A percentile compares a stretch with the other conserved stretches of the same genome.
Conservation (phyloP, 345 rosid species). For the Clarkia xantiana region DNA sequence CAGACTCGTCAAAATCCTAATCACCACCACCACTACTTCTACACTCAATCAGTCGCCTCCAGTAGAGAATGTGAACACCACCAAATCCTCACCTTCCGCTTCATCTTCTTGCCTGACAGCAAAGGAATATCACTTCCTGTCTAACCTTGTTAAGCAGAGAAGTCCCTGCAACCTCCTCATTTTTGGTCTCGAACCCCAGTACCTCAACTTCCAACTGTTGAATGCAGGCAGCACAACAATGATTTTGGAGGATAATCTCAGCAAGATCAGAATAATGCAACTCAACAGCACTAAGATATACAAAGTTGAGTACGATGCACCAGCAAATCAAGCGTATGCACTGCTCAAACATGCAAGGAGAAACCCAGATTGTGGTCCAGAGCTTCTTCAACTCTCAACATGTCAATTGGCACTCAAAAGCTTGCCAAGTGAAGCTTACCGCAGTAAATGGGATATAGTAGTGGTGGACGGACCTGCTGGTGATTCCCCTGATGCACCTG, state of each 20-base stretch:
- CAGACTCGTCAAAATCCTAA: conserved; percentile 41
- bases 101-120: conserved; percentile 24
- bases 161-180: conserved; percentile 79
- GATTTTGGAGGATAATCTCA: conserved; percentile 52
- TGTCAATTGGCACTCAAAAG: conserved; percentile 46
- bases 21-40: conserved; percentile 33
- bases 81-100: conserved; percentile 11
- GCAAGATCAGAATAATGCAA: conserved; percentile 26
- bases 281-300: conserved; percentile 32
- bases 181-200: conserved; percentile 46
- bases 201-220: conserved; percentile 38
- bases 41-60: conserved; percentile 14
- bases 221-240: conserved; percentile 53
- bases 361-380: conserved; percentile 32
- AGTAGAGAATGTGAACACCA: not conserved
- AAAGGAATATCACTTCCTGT: conserved; percentile 54
- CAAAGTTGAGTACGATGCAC: conserved; percentile 33
- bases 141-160: conserved; percentile 24
- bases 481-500: conserved; percentile 51
- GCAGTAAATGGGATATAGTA: conserved; percentile 59
- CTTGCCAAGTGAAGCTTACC: conserved; percentile 42
- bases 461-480: conserved; percentile 81
- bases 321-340: conserved; percentile 48
- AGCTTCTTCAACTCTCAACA: conserved; percentile 21
- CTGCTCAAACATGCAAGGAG: conserved; percentile 62